phyloP scores from a whole-genome alignment of 176 grass and related monocot species.

The Phyllostachys edulis region DNA sequence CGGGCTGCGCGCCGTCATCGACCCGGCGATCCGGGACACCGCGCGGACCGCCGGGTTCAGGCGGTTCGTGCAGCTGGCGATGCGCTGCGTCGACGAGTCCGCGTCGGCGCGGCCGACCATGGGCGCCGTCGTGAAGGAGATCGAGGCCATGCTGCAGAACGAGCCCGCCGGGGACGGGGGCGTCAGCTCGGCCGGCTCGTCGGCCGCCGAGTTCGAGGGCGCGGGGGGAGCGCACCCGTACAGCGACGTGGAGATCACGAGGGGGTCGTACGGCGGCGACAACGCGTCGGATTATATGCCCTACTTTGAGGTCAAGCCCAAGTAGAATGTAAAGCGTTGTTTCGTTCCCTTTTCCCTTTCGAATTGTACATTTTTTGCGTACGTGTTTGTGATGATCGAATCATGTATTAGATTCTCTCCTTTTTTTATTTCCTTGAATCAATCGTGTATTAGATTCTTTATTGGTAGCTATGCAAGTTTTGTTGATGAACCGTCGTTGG shows the following conservation, averaged over 20 bases:
- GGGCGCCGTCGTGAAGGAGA: slow-evolving; percentile 54
- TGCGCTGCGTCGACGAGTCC: slow-evolving; percentile 56
- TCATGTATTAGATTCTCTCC: too few species aligned
- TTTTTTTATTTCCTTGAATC: too few species aligned
- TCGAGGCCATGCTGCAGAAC: slow-evolving; percentile 60
- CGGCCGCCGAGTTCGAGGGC: slow-evolving; percentile 43
- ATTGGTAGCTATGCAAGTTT: too few species aligned
- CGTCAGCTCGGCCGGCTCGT: slow-evolving; percentile 29
- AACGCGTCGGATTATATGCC: slow-evolving; percentile 48
- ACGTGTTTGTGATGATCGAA: background rate
- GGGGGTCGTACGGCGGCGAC: slow-evolving; percentile 20
- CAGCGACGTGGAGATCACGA: slow-evolving; percentile 40
- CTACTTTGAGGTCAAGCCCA: slow-evolving; percentile 50
- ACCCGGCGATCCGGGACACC: slow-evolving; percentile 44
- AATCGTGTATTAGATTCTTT: background rate
- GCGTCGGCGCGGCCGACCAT: slow-evolving; percentile 43
- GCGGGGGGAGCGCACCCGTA: slow-evolving; percentile 41
- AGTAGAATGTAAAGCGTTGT: slow-evolving; percentile 4
- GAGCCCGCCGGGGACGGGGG: slow-evolving; percentile 14
- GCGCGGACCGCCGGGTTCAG: slow-evolving; percentile 34
- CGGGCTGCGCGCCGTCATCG: slow-evolving; percentile 41
- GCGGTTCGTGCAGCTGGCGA: slow-evolving; percentile 65
- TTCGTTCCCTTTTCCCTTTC: too few species aligned
- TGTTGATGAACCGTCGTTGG: too few species aligned
- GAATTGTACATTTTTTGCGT: background rate